Percentiles rank a stretch among this genome's conserved stretches.
Conservation (phyloP, 2,329 filamentous ascomycete species). For the Monilinia vaccinii-corymbosi region DNA sequence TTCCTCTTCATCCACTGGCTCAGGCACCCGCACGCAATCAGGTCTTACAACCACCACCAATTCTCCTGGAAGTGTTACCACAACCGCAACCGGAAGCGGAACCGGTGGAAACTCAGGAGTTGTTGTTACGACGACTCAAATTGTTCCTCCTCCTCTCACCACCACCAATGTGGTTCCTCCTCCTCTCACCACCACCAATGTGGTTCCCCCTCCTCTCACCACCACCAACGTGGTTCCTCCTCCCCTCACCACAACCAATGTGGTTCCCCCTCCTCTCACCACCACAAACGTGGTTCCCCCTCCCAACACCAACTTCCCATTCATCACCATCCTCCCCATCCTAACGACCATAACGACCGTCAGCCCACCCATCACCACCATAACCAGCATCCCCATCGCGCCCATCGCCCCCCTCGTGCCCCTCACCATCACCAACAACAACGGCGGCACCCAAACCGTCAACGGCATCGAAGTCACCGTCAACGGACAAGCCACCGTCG, state of each 20-base stretch:
- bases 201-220: background rate
- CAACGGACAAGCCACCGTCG: background rate
- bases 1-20: background rate
- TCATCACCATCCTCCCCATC: slow-evolving; percentile 1
- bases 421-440: background rate
- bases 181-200: background rate
- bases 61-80: background rate
- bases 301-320: background rate
- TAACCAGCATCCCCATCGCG: background rate
- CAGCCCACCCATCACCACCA: slow-evolving; percentile 2
- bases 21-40: background rate
- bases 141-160: background rate
- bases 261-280: background rate
- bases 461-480: background rate
- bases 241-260: background rate
- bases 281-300: background rate
- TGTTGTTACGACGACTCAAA: background rate
- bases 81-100: background rate
- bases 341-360: slow-evolving; percentile 3
- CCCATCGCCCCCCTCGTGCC: background rate
- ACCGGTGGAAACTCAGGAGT: background rate
- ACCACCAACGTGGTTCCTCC: background rate
- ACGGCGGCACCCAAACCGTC: background rate
- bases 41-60: background rate
- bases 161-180: background rate